Evolutionary conservation across 2,329 filamentous ascomycete species (phyloP), one percentile per base, ranked within the genome.

Genomic region (Pseudogymnoascus sp.): DNA sequence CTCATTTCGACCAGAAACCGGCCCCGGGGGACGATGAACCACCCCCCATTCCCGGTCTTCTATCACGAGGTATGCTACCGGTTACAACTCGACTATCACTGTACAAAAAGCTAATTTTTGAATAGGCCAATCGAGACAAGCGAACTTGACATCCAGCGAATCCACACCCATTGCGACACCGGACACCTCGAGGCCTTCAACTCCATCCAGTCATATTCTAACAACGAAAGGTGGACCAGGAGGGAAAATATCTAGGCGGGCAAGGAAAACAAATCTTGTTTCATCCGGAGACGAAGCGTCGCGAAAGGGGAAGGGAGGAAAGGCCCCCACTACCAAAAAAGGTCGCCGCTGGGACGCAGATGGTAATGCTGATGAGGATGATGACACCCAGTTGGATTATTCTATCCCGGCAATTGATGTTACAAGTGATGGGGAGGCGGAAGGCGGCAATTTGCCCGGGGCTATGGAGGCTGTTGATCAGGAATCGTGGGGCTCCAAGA

Each of bases 321-420:
- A 79, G 74, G 73, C 80, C 26, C 86, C 85, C 68, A 76, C 80
- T 11, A 81, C 78, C 7, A 97, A 97, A 80, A 93, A 91, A 75
- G 91, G 91, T 70, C 86, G 95, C 67, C 92, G 89, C 73, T 99
- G 95, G 95, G 90, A 93, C 71, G 90, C 89, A 4, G 91, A 96
- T 73, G 95, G 95, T 3, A 80, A 88, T 69, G 91, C 91, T 5
- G 90, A 93, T 67, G 93, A 91, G 64, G 85, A 88, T 64, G 89
- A 90, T 65, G 86, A 85, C 70, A 81, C 88, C 14, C 85, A 90
- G 65, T 81, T 99, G 36, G 95, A 99, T 77, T 99, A 97, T 76
- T 99, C 95, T n/a, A 83, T 82, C 3, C 77, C 80, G 18, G 82
- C 81, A 57, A 79, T 78, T 54, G 73, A 76, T 23, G 78, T 78